Percentiles rank a stretch among this genome's conserved stretches.
Evolutionary conservation across 1,139 yeast species (phyloP).

Genomic region (Saccharomyces hybrid): DNA sequence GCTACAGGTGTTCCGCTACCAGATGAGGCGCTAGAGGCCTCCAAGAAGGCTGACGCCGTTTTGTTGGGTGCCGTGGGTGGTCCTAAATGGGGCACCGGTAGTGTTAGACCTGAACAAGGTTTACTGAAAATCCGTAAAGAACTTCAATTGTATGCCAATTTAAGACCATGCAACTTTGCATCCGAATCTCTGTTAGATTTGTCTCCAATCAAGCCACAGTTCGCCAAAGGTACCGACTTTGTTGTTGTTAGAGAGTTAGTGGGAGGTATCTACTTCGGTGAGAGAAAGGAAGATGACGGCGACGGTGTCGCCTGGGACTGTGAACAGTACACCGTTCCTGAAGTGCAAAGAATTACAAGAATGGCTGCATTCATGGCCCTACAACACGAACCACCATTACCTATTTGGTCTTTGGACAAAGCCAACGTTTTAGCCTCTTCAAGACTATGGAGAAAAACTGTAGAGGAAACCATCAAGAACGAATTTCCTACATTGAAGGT

Average conservation of each 20-base stretch:
- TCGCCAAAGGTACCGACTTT: constrained; percentile 85
- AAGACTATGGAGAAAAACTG: constrained; percentile 92
- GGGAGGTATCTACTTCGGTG: constrained; percentile 97
- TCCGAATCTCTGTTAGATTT: constrained; percentile 75
- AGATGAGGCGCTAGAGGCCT: constrained; percentile 77
- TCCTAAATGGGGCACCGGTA: constrained; percentile 91
- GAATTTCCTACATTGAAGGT: constrained; percentile 85
- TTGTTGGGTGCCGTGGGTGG: constrained; percentile 97
- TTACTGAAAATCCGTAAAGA: constrained; percentile 89
- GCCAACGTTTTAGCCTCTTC: constrained; percentile 96
- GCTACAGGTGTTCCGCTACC: constrained; percentile 92
- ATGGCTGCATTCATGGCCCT: constrained; percentile 97
- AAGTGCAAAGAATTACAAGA: constrained; percentile 89
- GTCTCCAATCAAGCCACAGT: constrained; percentile 78
- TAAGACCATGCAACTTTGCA: constrained; percentile 95
- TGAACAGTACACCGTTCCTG: constrained; percentile 82
- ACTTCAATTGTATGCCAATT: constrained; percentile 85
- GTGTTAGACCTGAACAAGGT: constrained; percentile 96
- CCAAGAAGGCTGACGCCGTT: constrained; percentile 87
- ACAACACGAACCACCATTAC: constrained; percentile 87
- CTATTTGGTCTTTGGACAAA: constrained; percentile 93
- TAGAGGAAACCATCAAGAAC: constrained; percentile 68
- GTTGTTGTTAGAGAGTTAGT: constrained; percentile 92
- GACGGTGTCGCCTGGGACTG: constrained; percentile 87
- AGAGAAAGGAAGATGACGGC: constrained; percentile 85